Conservation (phyloP, 140 eudicot genomes). For the Erigeron philadelphicus region DNA sequence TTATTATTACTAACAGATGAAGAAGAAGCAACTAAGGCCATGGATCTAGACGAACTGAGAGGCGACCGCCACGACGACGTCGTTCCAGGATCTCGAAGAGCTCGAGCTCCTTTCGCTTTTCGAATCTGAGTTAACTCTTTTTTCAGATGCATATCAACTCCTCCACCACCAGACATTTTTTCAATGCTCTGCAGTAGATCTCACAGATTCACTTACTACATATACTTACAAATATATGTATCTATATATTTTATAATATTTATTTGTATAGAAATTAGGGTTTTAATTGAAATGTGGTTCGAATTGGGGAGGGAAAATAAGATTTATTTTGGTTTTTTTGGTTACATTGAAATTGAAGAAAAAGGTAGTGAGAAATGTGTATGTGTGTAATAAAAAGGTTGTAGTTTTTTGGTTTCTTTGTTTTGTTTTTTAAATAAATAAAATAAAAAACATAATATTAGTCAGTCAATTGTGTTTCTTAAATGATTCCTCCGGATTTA, state of each 20-base stretch:
- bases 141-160: slow-evolving; percentile 90
- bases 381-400: slow-evolving; percentile 19
- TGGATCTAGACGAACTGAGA: slow-evolving; percentile 60
- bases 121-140: slow-evolving; percentile 79
- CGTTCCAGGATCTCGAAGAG: slow-evolving; percentile 83
- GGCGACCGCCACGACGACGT: slow-evolving; percentile 90
- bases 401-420: slow-evolving; percentile 21
- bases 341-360: slow-evolving; percentile 22
- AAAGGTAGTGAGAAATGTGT: background rate
- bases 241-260: too few relatives aligned
- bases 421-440: slow-evolving; percentile 10
- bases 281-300: slow-evolving; percentile 24
- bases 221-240: too few relatives aligned
- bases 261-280: slow-evolving; percentile 26
- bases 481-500: slow-evolving; percentile 17
- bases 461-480: background rate
- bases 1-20: slow-evolving; percentile 23
- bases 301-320: slow-evolving; percentile 36
- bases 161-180: slow-evolving; percentile 43
- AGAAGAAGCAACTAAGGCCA: slow-evolving; percentile 28
- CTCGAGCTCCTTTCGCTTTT: slow-evolving; percentile 57
- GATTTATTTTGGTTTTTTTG: slow-evolving; percentile 5
- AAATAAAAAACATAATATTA: slow-evolving; percentile 17
- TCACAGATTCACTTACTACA: slow-evolving; percentile 22
- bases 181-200: slow-evolving; percentile 26